Conservation (phyloP, 306 rosid species). For the Glycine tomentella region DNA sequence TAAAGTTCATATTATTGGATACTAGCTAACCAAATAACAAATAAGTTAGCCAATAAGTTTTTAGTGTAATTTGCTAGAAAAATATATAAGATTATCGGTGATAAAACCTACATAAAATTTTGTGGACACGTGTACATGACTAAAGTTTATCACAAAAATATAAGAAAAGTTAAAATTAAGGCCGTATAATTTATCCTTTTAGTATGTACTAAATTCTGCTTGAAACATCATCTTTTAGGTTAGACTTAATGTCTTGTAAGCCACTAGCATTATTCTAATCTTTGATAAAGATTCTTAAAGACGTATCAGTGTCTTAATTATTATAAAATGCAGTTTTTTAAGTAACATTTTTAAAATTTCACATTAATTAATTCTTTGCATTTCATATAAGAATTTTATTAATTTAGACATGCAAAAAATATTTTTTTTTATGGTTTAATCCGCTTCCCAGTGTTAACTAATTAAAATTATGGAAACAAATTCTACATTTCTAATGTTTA, state of each 20-base stretch:
- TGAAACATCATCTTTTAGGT: constrained; percentile 38
- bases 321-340: background rate
- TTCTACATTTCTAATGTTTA: background rate
- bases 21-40: background rate
- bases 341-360: background rate
- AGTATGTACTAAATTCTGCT: background rate
- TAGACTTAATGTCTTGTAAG: constrained; percentile 11
- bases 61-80: background rate
- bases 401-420: no score
- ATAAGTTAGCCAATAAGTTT: background rate
- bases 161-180: background rate
- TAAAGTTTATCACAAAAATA: background rate
- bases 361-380: background rate
- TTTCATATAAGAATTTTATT: background rate
- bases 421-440: background rate
- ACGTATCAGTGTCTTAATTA: background rate
- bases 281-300: constrained; percentile 3
- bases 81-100: background rate
- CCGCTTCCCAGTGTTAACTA: background rate
- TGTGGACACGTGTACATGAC: background rate
- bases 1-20: no score
- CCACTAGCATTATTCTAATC: constrained; percentile 26
- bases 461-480: background rate
- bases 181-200: background rate
- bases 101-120: background rate